Evolutionary conservation across 2,329 filamentous ascomycete species (phyloP), one percentile per base, ranked within the genome.

Genomic region (Ophiosphaerella herpotricha): DNA sequence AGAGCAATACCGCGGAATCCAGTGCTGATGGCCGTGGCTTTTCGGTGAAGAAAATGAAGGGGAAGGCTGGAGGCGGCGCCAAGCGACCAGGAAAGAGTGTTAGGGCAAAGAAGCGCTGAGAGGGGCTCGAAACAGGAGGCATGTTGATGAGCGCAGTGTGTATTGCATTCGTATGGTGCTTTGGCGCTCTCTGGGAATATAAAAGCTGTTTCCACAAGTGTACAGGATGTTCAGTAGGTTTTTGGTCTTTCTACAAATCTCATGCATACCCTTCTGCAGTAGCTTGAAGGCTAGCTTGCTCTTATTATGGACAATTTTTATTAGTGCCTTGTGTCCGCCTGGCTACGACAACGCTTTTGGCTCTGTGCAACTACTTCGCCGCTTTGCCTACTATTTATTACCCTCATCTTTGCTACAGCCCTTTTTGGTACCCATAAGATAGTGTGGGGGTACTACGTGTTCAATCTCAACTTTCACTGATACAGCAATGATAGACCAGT

Each of bases 1-100:
- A 99, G 84, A 96, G 91, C 54, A 91, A 91, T 61, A 92, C 97
- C 75, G 91, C 92, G 41, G 71, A 82, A 55, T 95, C 90, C 58
- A 91, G 86, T 39, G 87, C 85, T 54, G 94, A 99, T 73, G 77
- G 95, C 61, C 85, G 85, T 55, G 85, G 84, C 1, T 97, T 95
- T 78, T 91, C 87, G 46, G 82, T 81, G 33, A 91, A 87, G 80
- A 89, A 85, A 77, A 96, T 96, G 90, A 96, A 96, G 81, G 81
- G 73, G 31, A 68, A 68, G 57, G 43, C 55, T 21, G 48, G 45
- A 11, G 62, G 63, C 4, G 67, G 62, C 14, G 65, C 64, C 11
- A 66, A 70, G 59, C 48, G 70, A 43, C 63, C 66, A 7, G 70
- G 72, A 9, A 74, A 74, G 60, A 62, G 50, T 34, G 65, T 64